Base-by-base conservation (phyloP, 1,139 yeast species). In the Yamadazyma diddensiae region DNA sequence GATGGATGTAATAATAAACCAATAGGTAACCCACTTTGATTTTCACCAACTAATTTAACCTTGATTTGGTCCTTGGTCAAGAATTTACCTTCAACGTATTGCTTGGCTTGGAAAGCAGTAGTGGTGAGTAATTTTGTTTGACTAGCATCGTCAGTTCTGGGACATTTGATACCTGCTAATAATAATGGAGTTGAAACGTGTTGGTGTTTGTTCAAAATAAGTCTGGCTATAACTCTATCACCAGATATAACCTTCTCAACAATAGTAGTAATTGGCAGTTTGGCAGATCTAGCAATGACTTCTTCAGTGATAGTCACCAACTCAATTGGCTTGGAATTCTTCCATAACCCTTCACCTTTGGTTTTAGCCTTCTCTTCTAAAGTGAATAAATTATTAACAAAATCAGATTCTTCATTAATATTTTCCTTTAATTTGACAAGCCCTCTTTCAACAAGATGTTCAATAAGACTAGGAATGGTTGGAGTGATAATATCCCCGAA, bases 231-330 rank as follows among this genome's bases (percentile, higher is more conserved):
- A 23, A 84, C 56, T 34, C 95, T 64, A 56, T 87, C 95, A 31
- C 95, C 95, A 43, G 82, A 67, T 37, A 85, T 70, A 15, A 82
- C 94, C 47, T 74, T 77, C 55, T 86, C 95, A 20, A 86, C 79
- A 38, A 86, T 71, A 15, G 82, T 69, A 12, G 70, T 63, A 39
- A 77, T 57, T 21, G 81, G 77, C 17, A 56, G 39, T 19, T 56
- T 57, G 35, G 54, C 57, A 5, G 79, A 67, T 34, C 53, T 54
- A 13, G 54, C 50, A 35, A 65, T 57, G 26, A 70, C 58, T 8
- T 50, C 52, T 11, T 61, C 66, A 16, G 70, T 58, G 26, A 79
- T 58, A 26, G 62, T 58, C 31, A 73, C 55, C 10, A 57, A 31
- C 9, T 49, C 55, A 10, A 52, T 44, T 18, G 39, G 33, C 3